Conservation (phyloP, 306 rosid genomes). For the Vigna unguiculata region DNA sequence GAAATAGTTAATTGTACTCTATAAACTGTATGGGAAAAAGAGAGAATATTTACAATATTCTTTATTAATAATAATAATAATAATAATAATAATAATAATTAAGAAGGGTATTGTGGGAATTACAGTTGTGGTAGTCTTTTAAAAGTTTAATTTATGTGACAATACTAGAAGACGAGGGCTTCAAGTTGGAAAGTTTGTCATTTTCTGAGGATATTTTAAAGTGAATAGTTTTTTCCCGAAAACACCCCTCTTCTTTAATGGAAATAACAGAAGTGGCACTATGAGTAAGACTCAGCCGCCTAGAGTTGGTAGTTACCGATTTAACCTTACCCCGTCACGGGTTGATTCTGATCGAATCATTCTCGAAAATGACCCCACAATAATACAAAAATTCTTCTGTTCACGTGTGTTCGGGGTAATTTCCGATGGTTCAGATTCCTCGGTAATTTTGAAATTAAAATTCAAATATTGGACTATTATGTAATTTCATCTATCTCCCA, state of each 20-base stretch:
- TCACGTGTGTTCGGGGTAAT: constrained; percentile 55
- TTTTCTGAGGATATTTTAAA: constrained; percentile 56
- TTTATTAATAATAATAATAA: background rate
- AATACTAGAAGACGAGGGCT: constrained; percentile 53
- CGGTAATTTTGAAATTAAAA: constrained; percentile 17
- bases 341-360: constrained; percentile 52
- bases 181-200: constrained; percentile 59
- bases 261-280: constrained; percentile 54
- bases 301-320: constrained; percentile 28
- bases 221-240: constrained; percentile 32
- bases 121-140: background rate
- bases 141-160: constrained; percentile 41
- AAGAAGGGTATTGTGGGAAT: constrained; percentile 37
- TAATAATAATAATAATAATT: background rate
- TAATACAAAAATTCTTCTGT: constrained; percentile 52
- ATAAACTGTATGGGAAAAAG: background rate
- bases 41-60: background rate
- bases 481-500: background rate
- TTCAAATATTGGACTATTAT: background rate
- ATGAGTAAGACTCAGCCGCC: constrained; percentile 41
- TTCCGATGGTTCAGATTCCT: constrained; percentile 15
- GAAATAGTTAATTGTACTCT: background rate
- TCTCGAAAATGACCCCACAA: constrained; percentile 65
- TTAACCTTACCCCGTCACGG: constrained; percentile 56
- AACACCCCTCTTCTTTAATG: constrained; percentile 22